These are phyloP conservation scores for Inonotus obliquus DNA, from an alignment of 1,284 basidiomycete genomes.

Conservation along the genomic window DNA sequence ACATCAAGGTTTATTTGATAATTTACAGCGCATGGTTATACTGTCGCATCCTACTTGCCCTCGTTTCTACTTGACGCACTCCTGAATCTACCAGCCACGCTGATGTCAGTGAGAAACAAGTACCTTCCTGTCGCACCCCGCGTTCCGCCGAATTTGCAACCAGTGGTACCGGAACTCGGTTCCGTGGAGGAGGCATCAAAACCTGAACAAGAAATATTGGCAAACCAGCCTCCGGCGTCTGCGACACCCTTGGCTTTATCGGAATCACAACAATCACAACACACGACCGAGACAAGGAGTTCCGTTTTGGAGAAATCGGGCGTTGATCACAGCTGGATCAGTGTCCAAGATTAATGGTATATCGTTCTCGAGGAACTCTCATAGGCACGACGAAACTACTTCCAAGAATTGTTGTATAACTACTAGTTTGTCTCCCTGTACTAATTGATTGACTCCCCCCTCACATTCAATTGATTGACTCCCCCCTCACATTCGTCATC, in stretches of 20 bases:
- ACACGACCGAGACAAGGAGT: slow-evolving; percentile 57
- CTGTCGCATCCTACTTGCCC: slow-evolving; percentile 63
- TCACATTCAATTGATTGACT: background rate
- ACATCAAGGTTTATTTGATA: background rate
- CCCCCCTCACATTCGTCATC: background rate
- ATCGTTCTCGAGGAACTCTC: background rate
- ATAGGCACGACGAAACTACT: background rate
- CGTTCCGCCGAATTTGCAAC: slow-evolving; percentile 19
- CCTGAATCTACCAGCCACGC: slow-evolving; percentile 58
- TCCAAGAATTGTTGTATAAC: slow-evolving; percentile 6
- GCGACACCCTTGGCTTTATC: slow-evolving; percentile 29
- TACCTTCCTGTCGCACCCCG: slow-evolving; percentile 48
- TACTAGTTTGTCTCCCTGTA: background rate
- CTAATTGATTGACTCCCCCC: background rate
- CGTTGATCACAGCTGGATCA: slow-evolving; percentile 63
- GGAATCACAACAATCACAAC: slow-evolving; percentile 64
- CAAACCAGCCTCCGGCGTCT: background rate
- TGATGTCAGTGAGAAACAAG: slow-evolving; percentile 57
- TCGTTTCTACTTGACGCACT: slow-evolving; percentile 57
- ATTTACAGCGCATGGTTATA: slow-evolving; percentile 23
- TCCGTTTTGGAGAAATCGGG: slow-evolving; percentile 32
- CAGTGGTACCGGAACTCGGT: slow-evolving; percentile 22
- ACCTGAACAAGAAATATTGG: background rate
- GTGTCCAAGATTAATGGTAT: slow-evolving; percentile 32
- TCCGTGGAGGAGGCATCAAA: slow-evolving; percentile 6